Percentiles rank a stretch among this genome's conserved stretches.
Conservation (phyloP, 2,329 filamentous ascomycete genomes). For the Fusarium aywerte region DNA sequence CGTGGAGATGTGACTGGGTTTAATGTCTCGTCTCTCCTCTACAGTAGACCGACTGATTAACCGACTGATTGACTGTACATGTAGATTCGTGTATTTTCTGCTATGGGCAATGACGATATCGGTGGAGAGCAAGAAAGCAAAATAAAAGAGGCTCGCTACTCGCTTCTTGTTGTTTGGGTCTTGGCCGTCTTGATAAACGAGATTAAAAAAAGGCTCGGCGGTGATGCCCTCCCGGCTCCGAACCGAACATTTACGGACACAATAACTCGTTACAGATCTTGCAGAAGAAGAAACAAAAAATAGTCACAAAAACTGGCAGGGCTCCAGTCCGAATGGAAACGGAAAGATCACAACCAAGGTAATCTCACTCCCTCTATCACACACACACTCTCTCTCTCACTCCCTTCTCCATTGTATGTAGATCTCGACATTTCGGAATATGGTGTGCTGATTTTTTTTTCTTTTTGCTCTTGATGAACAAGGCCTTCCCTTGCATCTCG, state of each 20-base stretch:
- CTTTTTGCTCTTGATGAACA: not conserved
- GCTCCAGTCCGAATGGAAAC: constrained; percentile 10
- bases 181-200: constrained; percentile 32
- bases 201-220: constrained; percentile 17
- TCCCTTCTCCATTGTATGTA: not conserved
- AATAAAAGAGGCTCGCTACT: constrained; percentile 2
- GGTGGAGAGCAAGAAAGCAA: constrained; percentile 18
- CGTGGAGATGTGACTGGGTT: constrained; percentile 16
- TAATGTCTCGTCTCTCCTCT: not conserved
- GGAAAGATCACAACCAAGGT: no score
- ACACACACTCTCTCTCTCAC: not conserved
- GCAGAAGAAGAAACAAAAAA: not conserved
- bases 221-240: constrained; percentile 13
- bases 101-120: constrained; percentile 23
- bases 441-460: not conserved
- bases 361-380: constrained; percentile 30
- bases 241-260: constrained; percentile 33
- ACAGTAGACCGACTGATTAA: not conserved
- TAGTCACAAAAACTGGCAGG: not conserved
- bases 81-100: constrained; percentile 10
- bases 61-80: not conserved
- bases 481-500: constrained; percentile 1
- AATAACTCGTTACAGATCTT: not conserved
- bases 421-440: not conserved
- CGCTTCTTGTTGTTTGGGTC: constrained; percentile 14